phyloP scores from a whole-genome alignment of 2,329 filamentous ascomycete genomes.

The Botryosphaeria dothidea region DNA sequence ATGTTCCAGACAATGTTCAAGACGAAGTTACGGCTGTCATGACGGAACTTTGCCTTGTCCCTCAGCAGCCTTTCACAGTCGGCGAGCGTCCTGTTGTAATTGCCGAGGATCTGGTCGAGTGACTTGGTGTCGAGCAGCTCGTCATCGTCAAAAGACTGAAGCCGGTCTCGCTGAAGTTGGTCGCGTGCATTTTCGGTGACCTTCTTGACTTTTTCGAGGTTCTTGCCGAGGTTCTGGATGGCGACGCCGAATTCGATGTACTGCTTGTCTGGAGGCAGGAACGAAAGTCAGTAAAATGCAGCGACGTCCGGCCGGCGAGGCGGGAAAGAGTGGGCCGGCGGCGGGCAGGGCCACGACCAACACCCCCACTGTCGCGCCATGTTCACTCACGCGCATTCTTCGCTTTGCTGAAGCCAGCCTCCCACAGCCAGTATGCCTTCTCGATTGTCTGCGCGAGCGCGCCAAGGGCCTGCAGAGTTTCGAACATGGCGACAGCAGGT shows the following conservation, averaged over 20 bases:
- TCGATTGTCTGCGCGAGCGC: slow-evolving; percentile 20
- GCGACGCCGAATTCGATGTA: slow-evolving; percentile 24
- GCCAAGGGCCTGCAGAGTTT: slow-evolving; percentile 1
- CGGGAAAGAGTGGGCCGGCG: background rate
- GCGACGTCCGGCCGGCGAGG: background rate
- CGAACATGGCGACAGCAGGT: background rate
- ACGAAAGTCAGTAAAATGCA: background rate
- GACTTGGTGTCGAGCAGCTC: slow-evolving; percentile 17
- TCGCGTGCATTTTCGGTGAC: slow-evolving; percentile 21
- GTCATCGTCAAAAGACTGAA: slow-evolving; percentile 1
- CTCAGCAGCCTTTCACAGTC: slow-evolving; percentile 23
- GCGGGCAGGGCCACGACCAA: background rate
- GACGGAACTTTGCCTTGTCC: slow-evolving; percentile 21
- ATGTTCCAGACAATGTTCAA: slow-evolving; percentile 24
- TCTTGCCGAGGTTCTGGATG: slow-evolving; percentile 16
- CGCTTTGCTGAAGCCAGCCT: slow-evolving; percentile 22
- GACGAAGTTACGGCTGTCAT: slow-evolving; percentile 21
- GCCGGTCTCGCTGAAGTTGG: slow-evolving; percentile 8
- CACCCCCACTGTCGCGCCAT: background rate
- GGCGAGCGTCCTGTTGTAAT: slow-evolving; percentile 22
- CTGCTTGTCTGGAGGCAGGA: slow-evolving; percentile 20
- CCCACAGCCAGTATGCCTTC: slow-evolving; percentile 19
- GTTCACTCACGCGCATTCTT: slow-evolving; percentile 21
- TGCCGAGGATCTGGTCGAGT: slow-evolving; percentile 23
- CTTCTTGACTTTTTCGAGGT: slow-evolving; percentile 20